These are phyloP conservation scores for Malus sylvestris DNA, from an alignment of 306 rosid species.

Conservation along the genomic window DNA sequence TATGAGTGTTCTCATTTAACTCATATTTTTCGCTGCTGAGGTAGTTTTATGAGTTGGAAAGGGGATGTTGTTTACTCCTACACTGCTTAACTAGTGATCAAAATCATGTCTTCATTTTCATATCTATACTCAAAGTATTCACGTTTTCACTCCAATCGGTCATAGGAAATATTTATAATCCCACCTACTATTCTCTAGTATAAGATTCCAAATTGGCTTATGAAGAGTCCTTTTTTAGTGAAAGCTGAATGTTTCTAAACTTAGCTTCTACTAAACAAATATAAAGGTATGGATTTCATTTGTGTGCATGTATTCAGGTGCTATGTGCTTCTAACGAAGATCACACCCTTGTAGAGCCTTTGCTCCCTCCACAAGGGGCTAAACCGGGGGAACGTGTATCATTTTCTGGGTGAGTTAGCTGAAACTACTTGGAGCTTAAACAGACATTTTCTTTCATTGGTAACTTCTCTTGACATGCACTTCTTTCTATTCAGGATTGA, in stretches of 20 bases:
- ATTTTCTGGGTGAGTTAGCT: conserved; percentile 59
- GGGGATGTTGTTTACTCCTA: not conserved
- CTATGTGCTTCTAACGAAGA: conserved; percentile 87
- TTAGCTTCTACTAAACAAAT: not conserved
- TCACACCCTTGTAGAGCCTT: conserved; percentile 73
- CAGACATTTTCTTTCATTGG: not conserved
- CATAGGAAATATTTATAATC: not conserved
- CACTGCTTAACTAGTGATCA: not conserved
- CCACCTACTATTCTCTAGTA: not conserved
- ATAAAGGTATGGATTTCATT: not conserved
- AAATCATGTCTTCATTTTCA: not conserved
- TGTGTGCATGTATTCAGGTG: conserved; percentile 39
- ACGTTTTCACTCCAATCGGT: not conserved
- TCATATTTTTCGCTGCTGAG: not conserved
- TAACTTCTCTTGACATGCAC: not conserved
- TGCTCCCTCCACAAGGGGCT: conserved; percentile 89
- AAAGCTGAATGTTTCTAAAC: not conserved
- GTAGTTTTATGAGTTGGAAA: not conserved
- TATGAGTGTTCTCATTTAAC: conserved; percentile 18
- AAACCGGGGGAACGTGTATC: conserved; percentile 69
- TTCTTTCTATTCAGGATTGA: conserved; percentile 53
- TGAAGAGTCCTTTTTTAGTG: not conserved
- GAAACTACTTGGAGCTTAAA: conserved; percentile 12
- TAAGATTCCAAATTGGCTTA: not conserved
- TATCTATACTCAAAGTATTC: not conserved